Conservation (phyloP, 306 rosid species). For the Cucumis melo region DNA sequence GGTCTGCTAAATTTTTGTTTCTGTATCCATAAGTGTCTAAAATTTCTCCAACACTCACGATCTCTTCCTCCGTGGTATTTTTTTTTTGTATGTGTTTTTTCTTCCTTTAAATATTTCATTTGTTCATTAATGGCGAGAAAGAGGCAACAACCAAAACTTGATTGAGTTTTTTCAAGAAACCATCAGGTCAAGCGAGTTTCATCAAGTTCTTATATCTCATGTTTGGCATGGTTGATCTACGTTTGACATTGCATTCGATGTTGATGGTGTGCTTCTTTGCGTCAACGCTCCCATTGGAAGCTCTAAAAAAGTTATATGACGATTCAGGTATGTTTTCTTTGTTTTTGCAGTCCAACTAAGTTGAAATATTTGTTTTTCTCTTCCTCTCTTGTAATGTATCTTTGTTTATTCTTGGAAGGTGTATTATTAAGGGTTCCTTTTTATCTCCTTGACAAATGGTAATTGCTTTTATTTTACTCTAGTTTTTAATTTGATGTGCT, state of each 20-base stretch:
- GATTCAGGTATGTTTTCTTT: constrained; percentile 23
- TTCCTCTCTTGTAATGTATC: not conserved
- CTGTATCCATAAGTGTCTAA: no score
- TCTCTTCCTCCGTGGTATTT: no score
- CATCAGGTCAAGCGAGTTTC: no score
- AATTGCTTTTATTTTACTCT: not conserved
- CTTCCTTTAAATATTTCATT: no score
- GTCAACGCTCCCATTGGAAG: constrained; percentile 67
- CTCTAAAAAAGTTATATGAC: constrained; percentile 46
- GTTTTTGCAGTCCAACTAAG: not conserved
- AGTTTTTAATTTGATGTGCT: not conserved
- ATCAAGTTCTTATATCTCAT: no score
- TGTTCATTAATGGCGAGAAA: no score
- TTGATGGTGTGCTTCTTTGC: constrained; percentile 78
- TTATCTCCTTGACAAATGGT: constrained; percentile 80
- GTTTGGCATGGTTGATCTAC: no score
- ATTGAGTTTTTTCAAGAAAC: no score
- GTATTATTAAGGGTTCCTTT: constrained; percentile 41
- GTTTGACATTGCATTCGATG: constrained; percentile 81
- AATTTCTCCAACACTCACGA: no score
- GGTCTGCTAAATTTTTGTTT: no score
- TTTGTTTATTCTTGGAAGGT: constrained; percentile 24
- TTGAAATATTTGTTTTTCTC: not conserved
- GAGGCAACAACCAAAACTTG: no score
- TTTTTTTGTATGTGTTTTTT: no score